These are phyloP conservation scores for Tuber magnatum DNA, from an alignment of 495 filamentous ascomycete species.

Conservation along the genomic window DNA sequence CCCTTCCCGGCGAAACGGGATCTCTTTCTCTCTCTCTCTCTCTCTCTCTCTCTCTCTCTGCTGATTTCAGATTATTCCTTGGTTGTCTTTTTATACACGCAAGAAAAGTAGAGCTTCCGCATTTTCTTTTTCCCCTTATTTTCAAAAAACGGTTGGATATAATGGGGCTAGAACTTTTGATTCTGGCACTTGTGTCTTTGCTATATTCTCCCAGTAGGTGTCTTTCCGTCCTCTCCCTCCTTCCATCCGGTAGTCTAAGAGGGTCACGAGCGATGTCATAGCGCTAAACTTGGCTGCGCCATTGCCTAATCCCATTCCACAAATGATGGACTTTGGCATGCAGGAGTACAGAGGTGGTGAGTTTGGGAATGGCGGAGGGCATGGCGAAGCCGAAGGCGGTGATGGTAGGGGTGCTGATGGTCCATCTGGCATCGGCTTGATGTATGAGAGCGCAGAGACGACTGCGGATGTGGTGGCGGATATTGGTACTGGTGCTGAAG, in stretches of 20 bases:
- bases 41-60: too few relatives aligned
- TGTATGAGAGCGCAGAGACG: background rate
- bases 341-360: background rate
- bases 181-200: background rate
- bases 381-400: background rate
- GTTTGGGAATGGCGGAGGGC: background rate
- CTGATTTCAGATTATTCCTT: background rate
- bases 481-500: background rate
- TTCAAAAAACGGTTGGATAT: background rate
- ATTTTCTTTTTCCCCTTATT: background rate
- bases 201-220: background rate
- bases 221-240: background rate
- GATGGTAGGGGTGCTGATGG: background rate
- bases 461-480: background rate
- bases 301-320: background rate
- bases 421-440: background rate
- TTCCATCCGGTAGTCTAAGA: background rate
- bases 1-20: background rate
- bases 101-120: background rate
- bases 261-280: background rate
- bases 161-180: background rate
- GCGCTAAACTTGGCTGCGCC: background rate
- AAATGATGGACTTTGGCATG: background rate
- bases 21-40: too few relatives aligned
- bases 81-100: background rate